Conservation (phyloP, 1,139 yeast genomes). For the Meyerozyma elateridarum region DNA sequence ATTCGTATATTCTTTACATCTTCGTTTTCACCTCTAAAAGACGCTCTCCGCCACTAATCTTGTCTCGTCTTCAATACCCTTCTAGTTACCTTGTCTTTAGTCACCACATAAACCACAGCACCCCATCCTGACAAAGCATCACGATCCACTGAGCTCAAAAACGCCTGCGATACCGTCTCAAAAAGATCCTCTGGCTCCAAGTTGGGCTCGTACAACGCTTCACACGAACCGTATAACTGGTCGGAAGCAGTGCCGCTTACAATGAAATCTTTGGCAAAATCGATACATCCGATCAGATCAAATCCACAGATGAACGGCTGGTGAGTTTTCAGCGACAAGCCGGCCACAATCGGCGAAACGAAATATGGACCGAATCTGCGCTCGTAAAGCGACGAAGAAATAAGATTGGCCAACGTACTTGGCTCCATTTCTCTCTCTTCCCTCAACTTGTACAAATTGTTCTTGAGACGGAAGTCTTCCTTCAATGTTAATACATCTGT, state of each 20-base stretch:
- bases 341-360: constrained; percentile 96
- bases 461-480: constrained; percentile 77
- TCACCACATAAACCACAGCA: constrained; percentile 86
- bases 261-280: constrained; percentile 89
- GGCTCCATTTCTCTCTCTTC: constrained; percentile 95
- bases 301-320: constrained; percentile 93
- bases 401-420: constrained; percentile 85
- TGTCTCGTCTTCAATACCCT: constrained; percentile 90
- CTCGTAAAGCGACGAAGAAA: constrained; percentile 84
- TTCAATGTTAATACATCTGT: constrained; percentile 85
- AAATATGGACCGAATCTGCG: constrained; percentile 96
- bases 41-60: constrained; percentile 47
- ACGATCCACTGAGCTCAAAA: constrained; percentile 93
- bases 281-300: constrained; percentile 95
- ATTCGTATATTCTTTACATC: too few species aligned
- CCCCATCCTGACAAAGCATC: constrained; percentile 99
- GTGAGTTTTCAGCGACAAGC: constrained; percentile 73
- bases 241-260: constrained; percentile 97
- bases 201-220: constrained; percentile 89
- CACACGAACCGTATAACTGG: constrained; percentile 98
- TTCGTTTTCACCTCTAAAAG: background rate
- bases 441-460: constrained; percentile 82
- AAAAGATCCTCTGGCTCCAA: constrained; percentile 93
- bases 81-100: constrained; percentile 87
- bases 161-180: constrained; percentile 92